phyloP scores from a whole-genome alignment of 345 rosid genomes.

The Eucalyptus curtisii region DNA sequence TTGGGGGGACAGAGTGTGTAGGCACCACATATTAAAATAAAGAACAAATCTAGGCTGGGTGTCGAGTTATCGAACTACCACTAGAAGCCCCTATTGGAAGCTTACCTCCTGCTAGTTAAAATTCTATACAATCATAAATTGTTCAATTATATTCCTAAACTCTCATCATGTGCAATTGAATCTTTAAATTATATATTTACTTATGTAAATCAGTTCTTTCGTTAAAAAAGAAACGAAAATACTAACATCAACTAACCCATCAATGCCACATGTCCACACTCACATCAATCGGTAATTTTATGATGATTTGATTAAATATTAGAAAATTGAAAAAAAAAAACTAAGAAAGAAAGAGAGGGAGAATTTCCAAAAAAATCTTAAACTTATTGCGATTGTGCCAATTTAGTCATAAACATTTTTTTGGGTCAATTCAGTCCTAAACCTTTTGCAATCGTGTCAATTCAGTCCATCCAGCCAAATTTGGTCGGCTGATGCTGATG shows the following conservation, averaged over 20 bases:
- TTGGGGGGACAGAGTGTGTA: no score
- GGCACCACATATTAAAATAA: background rate
- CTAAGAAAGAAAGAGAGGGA: background rate
- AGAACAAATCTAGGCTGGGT: rapidly evolving
- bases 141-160: background rate
- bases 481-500: rapidly evolving
- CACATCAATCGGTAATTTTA: background rate
- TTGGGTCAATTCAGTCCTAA: no score
- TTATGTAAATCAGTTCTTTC: background rate
- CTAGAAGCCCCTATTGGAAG: no score
- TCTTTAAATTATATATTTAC: background rate
- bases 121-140: background rate
- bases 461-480: rapidly evolving
- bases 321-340: background rate
- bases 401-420: no score
- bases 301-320: background rate
- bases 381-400: no score
- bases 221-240: background rate
- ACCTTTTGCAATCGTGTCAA: rapidly evolving
- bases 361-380: no score
- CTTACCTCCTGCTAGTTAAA: background rate
- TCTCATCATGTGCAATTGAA: background rate
- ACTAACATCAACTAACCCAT: background rate
- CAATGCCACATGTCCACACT: background rate
- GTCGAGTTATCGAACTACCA: rapidly evolving